Conservation (phyloP, 805 yeast genomes). For the Ogataea degrootiae region DNA sequence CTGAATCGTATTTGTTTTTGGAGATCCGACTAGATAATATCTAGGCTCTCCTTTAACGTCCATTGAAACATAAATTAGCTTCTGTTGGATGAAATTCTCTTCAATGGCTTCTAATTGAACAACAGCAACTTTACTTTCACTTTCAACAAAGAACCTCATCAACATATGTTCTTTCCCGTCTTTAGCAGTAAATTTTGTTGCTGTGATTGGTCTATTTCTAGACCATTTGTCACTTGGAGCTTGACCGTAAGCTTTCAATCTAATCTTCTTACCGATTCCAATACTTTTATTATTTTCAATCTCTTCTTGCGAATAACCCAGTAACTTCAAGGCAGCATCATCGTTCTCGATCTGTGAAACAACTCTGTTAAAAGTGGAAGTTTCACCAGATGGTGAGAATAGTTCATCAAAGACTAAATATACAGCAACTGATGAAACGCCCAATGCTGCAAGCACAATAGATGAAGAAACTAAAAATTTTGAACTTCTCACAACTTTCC, state of each 20-base stretch:
- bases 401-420: constrained; percentile 77
- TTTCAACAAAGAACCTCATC: constrained; percentile 76
- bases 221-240: constrained; percentile 70
- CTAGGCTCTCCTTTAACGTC: constrained; percentile 72
- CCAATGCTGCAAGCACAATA: constrained; percentile 64
- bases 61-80: constrained; percentile 65
- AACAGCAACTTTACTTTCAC: constrained; percentile 57
- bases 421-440: constrained; percentile 61
- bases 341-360: constrained; percentile 72
- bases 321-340: constrained; percentile 48
- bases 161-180: constrained; percentile 76
- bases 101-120: constrained; percentile 81
- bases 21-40: constrained; percentile 60
- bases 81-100: constrained; percentile 58
- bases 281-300: constrained; percentile 29
- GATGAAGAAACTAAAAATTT: constrained; percentile 59
- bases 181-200: constrained; percentile 57
- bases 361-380: constrained; percentile 84
- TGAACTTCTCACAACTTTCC: constrained; percentile 48
- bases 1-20: constrained; percentile 40
- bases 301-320: constrained; percentile 37
- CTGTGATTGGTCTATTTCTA: constrained; percentile 78
- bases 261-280: constrained; percentile 32
- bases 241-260: constrained; percentile 83
- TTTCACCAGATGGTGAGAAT: constrained; percentile 86